phyloP scores from a whole-genome alignment of 805 yeast genomes.

The Kodamaea laetipori region DNA sequence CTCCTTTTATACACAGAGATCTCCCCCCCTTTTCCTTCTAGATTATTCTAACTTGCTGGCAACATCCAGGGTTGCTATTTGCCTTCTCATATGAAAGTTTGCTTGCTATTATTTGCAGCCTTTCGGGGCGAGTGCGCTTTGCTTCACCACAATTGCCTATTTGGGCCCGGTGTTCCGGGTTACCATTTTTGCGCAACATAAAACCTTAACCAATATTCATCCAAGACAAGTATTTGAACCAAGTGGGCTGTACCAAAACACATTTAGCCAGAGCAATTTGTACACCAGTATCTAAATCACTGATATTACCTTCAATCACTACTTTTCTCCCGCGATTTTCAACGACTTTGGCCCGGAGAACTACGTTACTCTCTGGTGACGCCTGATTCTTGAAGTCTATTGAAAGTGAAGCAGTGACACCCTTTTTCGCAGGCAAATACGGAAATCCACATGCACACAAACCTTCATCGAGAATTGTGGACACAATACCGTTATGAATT shows the following conservation, averaged over 20 bases:
- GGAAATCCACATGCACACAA: conserved; percentile 86
- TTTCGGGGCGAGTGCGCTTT: neutral
- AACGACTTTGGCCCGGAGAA: conserved; percentile 65
- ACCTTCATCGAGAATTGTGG: conserved; percentile 82
- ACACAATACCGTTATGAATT: conserved; percentile 78
- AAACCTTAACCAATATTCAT: conserved; percentile 14
- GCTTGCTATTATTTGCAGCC: conserved; percentile 1
- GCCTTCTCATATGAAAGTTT: conserved; percentile 5
- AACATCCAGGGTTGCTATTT: neutral
- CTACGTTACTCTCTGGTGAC: conserved; percentile 61
- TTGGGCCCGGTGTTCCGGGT: neutral
- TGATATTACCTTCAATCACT: conserved; percentile 66
- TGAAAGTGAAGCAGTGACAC: conserved; percentile 82
- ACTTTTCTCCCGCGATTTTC: conserved; percentile 80
- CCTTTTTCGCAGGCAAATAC: conserved; percentile 72
- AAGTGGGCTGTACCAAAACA: conserved; percentile 79
- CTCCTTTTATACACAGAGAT: conserved; percentile 2
- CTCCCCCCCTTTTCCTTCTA: conserved; percentile 1
- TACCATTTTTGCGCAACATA: neutral
- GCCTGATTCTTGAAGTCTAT: conserved; percentile 68
- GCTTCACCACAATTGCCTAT: neutral
- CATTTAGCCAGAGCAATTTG: conserved; percentile 65
- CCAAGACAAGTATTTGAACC: conserved; percentile 75
- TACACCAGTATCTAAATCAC: conserved; percentile 41
- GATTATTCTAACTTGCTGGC: neutral